phyloP scores from a whole-genome alignment of 2,329 filamentous ascomycete species.

The Cordyceps militaris region DNA sequence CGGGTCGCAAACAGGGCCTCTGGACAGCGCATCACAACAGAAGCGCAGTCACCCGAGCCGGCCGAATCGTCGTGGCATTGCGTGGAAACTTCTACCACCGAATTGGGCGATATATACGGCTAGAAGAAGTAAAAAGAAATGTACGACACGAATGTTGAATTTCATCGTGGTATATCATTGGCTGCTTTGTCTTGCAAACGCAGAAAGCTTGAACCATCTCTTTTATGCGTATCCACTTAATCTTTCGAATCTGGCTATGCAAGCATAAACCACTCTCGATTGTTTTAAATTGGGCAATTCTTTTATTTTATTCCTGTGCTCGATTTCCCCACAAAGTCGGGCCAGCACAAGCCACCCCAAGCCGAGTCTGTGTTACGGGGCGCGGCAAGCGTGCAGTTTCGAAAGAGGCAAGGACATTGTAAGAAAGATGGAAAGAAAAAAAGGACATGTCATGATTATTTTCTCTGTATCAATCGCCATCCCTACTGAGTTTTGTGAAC shows the following conservation, averaged over 20 bases:
- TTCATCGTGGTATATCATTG: not conserved
- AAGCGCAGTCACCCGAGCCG: not conserved
- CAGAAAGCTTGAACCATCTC: not conserved
- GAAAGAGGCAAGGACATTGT: not conserved
- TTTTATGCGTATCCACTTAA: not conserved
- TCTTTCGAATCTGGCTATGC: not conserved
- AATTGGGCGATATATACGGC: no score
- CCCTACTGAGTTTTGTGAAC: no score
- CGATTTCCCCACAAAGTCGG: conserved; percentile 7
- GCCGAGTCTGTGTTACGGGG: not conserved
- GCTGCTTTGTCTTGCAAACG: not conserved
- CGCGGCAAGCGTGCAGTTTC: not conserved
- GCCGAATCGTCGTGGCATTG: not conserved
- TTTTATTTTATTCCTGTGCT: not conserved
- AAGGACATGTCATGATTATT: not conserved
- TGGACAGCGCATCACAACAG: not conserved
- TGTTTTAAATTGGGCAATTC: not conserved
- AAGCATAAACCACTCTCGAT: not conserved
- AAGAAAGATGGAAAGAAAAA: not conserved
- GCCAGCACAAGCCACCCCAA: not conserved
- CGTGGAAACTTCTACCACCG: not conserved
- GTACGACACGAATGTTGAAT: not conserved
- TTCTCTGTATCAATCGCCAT: not conserved
- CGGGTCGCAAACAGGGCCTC: not conserved
- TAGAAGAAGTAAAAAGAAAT: not conserved